Evolutionary conservation across 352 stramenopile genomes (phyloP).

Genomic region (Thalassiosira ordinaria): DNA sequence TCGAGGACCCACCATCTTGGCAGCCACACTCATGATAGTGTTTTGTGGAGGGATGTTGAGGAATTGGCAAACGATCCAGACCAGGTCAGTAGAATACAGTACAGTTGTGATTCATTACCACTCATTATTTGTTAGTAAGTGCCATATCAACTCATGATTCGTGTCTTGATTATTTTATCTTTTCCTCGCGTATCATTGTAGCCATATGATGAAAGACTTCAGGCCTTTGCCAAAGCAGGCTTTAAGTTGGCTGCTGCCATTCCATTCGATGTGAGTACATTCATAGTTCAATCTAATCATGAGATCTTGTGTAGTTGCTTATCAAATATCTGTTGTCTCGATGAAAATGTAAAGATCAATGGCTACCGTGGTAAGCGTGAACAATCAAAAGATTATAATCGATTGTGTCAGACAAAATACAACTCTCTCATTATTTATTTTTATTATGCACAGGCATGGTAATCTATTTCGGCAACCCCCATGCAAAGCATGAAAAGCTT

Average conservation of each 20-base stretch:
- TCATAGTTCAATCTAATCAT: no score
- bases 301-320: not conserved
- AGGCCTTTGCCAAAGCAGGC: conserved; percentile 31
- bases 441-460: conserved; percentile 33
- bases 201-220: conserved; percentile 39
- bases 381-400: no score
- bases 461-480: conserved; percentile 37
- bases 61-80: conserved; percentile 51
- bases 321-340: no score
- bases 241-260: conserved; percentile 37
- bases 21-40: not conserved
- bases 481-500: conserved; percentile 16
- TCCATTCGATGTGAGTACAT: conserved; percentile 30
- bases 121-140: no score
- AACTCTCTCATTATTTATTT: no score
- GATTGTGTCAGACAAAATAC: no score
- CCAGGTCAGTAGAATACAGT: conserved; percentile 29
- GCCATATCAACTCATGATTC: not conserved
- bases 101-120: no score
- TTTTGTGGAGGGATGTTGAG: conserved; percentile 55
- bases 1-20: not conserved
- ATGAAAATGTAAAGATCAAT: conserved; percentile 12
- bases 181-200: not conserved
- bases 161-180: not conserved
- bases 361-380: conserved; percentile 13